Base-by-base conservation (phyloP, 2,329 filamentous ascomycete genomes). In the Gyromitra esculenta region DNA sequence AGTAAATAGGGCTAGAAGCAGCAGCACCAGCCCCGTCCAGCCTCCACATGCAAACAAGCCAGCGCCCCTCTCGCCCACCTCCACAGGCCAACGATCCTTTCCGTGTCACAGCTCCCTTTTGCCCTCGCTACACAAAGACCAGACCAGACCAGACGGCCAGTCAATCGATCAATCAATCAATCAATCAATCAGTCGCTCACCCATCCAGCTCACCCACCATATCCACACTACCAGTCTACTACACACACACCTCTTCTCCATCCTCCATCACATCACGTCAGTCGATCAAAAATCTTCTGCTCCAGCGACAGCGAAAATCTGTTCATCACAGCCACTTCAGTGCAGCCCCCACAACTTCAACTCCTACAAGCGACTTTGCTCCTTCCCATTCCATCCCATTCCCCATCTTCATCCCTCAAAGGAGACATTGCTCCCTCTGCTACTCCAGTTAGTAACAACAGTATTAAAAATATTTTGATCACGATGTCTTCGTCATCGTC, bases 401-500 rank as follows among this genome's bases (percentile, higher is more conserved):
- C 25, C 2, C 25, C 25, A 31, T 31, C 25, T 31, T 31, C 39
- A 37, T 74, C 52, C 39, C 25, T 57, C 65, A 41, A 39, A 13
- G 18, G 31, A 48, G 54, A 69, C 21, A 75, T 62, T 75, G 50
- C 6, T 69, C 66, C 57, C 67, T 71, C 57, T 57, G 63, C 65
- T 70, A 65, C 39, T 39, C 52, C 56, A 69, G 70, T 60, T 43
- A 73, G 70, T 73, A 67, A 59, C 71, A 75, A 65, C 57, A 66
- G 18, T 48, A 21, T 60, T 60, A 39, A 77, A 60, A 35, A 57
- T 62, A 45, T 64, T 41, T 56, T n/a, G 25, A 39, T 54, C 64
- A 78, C 68, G 63, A 79, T 79, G 78, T 79, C 77, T 57, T 65
- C 76, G 59, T 78, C 78, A 65, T 76, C 77, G 63, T 78, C 75